Conservation (phyloP, 345 rosid species). For the Salix viminalis region DNA sequence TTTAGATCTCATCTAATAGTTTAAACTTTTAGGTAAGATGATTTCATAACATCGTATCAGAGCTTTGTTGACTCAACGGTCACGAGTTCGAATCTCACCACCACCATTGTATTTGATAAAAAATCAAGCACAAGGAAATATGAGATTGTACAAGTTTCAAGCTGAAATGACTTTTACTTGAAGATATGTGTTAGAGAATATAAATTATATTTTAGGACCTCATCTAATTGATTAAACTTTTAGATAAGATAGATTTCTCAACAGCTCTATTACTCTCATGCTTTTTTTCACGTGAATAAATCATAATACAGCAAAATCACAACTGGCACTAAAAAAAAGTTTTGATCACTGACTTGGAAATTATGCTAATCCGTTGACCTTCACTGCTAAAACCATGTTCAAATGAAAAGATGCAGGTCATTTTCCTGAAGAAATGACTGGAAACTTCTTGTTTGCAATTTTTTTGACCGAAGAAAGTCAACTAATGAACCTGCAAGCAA, state of each 20-base stretch:
- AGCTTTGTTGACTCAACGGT: too few species aligned
- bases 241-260: too few species aligned
- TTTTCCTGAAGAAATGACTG: background rate
- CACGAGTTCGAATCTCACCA: too few species aligned
- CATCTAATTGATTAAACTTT: fast-evolving
- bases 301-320: background rate
- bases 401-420: background rate
- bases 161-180: too few species aligned
- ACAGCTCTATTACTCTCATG: background rate
- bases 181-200: too few species aligned
- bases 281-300: background rate
- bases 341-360: background rate
- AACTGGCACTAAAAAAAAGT: background rate
- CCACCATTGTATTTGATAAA: too few species aligned
- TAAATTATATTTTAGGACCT: too few species aligned
- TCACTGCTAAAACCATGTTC: background rate
- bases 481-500: background rate
- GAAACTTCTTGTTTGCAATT: background rate
- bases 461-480: background rate
- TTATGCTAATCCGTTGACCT: background rate
- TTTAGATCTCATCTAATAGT: fast-evolving
- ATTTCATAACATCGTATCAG: too few species aligned
- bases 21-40: too few species aligned
- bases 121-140: too few species aligned
- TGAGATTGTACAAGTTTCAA: too few species aligned